Conservation (phyloP, 2,329 filamentous ascomycete species). For the Fusarium decemcellulare region DNA sequence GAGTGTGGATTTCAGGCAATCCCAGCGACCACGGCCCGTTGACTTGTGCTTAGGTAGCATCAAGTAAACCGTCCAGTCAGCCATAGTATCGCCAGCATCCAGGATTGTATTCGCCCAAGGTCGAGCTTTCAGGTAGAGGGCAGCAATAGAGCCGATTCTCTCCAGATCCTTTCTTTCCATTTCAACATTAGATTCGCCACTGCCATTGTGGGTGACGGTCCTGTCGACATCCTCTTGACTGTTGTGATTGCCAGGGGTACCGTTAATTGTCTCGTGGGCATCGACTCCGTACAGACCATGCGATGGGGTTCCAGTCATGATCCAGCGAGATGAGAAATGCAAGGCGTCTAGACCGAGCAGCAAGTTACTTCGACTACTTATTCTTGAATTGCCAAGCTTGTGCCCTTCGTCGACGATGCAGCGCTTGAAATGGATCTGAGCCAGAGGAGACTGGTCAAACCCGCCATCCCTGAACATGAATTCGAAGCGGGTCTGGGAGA, state of each 20-base stretch:
- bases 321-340: slow-evolving; percentile 83
- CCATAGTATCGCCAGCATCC: slow-evolving; percentile 68
- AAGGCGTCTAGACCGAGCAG: slow-evolving; percentile 66
- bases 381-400: slow-evolving; percentile 77
- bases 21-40: slow-evolving; percentile 69
- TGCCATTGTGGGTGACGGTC: not conserved
- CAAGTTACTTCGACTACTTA: slow-evolving; percentile 68
- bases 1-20: slow-evolving; percentile 78
- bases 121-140: slow-evolving; percentile 80
- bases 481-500: slow-evolving; percentile 82
- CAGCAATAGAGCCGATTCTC: slow-evolving; percentile 74
- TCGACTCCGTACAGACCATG: slow-evolving; percentile 82
- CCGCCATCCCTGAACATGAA: slow-evolving; percentile 58
- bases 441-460: slow-evolving; percentile 70
- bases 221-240: not conserved
- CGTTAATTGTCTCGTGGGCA: slow-evolving; percentile 7
- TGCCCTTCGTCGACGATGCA: slow-evolving; percentile 96
- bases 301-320: slow-evolving; percentile 92
- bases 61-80: slow-evolving; percentile 82
- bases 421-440: slow-evolving; percentile 84
- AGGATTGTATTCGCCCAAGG: slow-evolving; percentile 80
- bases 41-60: slow-evolving; percentile 68
- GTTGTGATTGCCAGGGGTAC: not conserved
- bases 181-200: slow-evolving; percentile 54
- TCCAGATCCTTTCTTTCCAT: slow-evolving; percentile 76